Base-by-base conservation (phyloP, 306 rosid genomes). In the Carpinus viminea region DNA sequence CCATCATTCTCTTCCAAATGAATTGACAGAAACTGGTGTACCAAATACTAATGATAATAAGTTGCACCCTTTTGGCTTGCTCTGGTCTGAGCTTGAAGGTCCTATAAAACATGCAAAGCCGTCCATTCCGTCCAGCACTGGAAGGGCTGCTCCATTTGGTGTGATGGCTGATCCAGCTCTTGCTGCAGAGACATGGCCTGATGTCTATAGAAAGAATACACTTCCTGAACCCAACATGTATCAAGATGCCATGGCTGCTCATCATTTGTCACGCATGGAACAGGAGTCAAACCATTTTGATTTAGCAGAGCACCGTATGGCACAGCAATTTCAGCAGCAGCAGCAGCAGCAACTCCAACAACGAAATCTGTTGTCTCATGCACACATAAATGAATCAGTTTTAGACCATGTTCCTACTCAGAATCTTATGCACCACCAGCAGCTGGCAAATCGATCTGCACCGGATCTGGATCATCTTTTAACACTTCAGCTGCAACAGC, bases 21-120 rank as follows among this genome's bases (percentile, higher is more conserved):
- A 86, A 76, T 50, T 60, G 55, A 70, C 80, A 16, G 90, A 86
- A 59, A 28, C 87, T 60, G 83, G 81, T 53, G 54, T 86, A 76
- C 75, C 77, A 15, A 59, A 57, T 76, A 87, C 84, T 72, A 77
- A 81, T 60, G 90, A 84, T 75, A 61, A 60, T 68, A 86, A 80
- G 79, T 73, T 89, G 87, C 92, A 86, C 72, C 92, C 90, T 16
- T 86, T 89, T 78, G 92, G 92, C 69, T 82, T 86, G 81, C 84
- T 86, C 46, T 86, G 88, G 92, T 89, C 90, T 61, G 92, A 89
- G 83, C 82, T 89, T 38, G 88, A 86, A 84, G 79, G 86, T 46
- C 86, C 80, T 69, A n/a, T 69, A 28, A 82, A 78, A 55, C 82
- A 80, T 62, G 54, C 76, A 18, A 82, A 86, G 75, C 41, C 77